phyloP scores from a whole-genome alignment of 108 stramenopile species.

The Asterionellopsis glacialis region DNA sequence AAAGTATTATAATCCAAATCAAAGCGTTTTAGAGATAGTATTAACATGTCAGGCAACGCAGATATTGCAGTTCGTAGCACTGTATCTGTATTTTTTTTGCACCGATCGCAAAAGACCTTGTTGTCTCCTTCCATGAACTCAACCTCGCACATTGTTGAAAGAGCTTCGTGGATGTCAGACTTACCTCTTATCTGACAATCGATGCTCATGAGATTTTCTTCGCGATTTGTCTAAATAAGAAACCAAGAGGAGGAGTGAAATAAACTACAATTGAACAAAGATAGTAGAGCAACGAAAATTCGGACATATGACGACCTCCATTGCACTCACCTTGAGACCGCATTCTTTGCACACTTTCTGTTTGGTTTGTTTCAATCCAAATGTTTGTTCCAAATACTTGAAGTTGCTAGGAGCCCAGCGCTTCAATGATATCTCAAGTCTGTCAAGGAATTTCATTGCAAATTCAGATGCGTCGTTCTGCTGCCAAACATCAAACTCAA shows the following conservation, averaged over 20 bases:
- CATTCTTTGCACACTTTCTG: conserved; percentile 92
- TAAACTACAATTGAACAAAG: conserved; percentile 6
- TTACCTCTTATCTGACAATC: conserved; percentile 95
- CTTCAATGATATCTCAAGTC: conserved; percentile 85
- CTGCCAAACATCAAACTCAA: conserved; percentile 97
- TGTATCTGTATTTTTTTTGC: conserved; percentile 93
- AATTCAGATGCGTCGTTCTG: conserved; percentile 99
- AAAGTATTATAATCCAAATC: conserved; percentile 97
- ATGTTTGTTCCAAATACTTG: conserved; percentile 78
- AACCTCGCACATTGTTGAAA: conserved; percentile 86
- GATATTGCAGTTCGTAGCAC: conserved; percentile 86
- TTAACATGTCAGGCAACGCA: conserved; percentile 86
- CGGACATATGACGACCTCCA: not conserved
- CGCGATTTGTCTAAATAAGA: conserved; percentile 70
- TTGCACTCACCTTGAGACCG: conserved; percentile 70
- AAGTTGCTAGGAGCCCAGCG: conserved; percentile 77
- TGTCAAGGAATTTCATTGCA: conserved; percentile 92
- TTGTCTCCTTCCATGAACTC: conserved; percentile 98
- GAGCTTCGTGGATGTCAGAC: conserved; percentile 86
- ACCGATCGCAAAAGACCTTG: conserved; percentile 92
- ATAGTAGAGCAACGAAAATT: not conserved
- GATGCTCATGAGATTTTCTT: conserved; percentile 90
- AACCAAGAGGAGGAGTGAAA: conserved; percentile 27
- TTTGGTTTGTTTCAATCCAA: conserved; percentile 80
- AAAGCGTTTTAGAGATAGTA: conserved; percentile 95